Evolutionary conservation across 2,329 filamentous ascomycete species (phyloP), one percentile per base, ranked within the genome.

Genomic region (Ophiostoma triangulosporum): DNA sequence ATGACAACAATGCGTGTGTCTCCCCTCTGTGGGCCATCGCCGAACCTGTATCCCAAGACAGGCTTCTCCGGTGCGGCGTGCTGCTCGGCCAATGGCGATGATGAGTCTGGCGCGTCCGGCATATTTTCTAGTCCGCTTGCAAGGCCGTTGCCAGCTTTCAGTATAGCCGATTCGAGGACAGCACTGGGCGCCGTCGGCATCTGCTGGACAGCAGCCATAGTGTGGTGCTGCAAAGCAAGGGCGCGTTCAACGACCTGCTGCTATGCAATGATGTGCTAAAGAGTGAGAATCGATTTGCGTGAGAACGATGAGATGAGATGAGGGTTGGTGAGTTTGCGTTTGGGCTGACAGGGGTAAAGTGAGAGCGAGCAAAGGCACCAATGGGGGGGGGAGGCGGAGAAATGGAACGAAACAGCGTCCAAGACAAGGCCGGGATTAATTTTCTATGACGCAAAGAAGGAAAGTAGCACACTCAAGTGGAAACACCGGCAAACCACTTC

Each of bases 1-100:
- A 93, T 80, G 32, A 81, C 76, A 27, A 80, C 77, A 49, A 76
- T 80, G 53, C 80, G 73, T 8, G 71, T 71, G 60, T 83, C 79
- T 26, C 78, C 80, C 35, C 65, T 68, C 56, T 71, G 69, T 7
- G 76, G 69, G 4, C 70, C 70, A 50, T 70, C 73, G 55, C 69
- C 70, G 54, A 73, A 69, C 26, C 66, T 69, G 50, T 66, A 64
- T n/a, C 68, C 67, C 29, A 29, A 2, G 8, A 27, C 26, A 8
- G 43, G 24, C 43, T 29, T 46, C 8, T 46, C 43, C 15, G 43
- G 26, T n/a, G 43, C 6, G 5, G 24, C 24, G n/a, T 46, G 26
- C 24, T 46, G 43, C n/a, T 29, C 26, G 6, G 15, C 26, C 43
- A 43, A 24, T 26, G 43, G 24, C 9, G 43, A 24, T 29, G 40